Evolutionary conservation across 768 basidiomycete genomes (phyloP).

Genomic region (Serpula lacrymans): DNA sequence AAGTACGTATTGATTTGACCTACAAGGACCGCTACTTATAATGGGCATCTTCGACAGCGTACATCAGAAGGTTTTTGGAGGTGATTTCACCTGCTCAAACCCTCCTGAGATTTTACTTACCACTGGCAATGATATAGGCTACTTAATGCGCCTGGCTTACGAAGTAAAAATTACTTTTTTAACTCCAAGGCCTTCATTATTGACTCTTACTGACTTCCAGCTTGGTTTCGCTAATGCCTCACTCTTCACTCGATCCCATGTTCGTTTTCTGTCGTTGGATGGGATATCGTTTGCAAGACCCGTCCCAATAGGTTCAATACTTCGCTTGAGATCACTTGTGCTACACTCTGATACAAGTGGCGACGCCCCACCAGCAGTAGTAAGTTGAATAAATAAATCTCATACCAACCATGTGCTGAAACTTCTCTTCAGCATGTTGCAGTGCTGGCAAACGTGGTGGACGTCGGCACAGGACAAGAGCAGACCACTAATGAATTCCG

Average conservation of each 20-base stretch:
- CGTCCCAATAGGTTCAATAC: constrained; percentile 81
- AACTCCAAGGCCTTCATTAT: background rate
- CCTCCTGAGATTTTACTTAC: background rate
- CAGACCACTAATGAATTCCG: constrained; percentile 73
- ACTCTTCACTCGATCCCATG: constrained; percentile 61
- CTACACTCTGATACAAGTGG: constrained; percentile 45
- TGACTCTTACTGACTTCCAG: constrained; percentile 27
- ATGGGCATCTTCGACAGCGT: constrained; percentile 39
- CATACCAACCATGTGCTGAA: background rate
- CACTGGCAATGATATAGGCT: constrained; percentile 25
- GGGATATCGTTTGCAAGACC: constrained; percentile 76
- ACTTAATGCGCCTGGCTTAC: constrained; percentile 66
- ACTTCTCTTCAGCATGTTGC: constrained; percentile 53
- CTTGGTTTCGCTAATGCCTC: constrained; percentile 72
- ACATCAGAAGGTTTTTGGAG: constrained; percentile 83
- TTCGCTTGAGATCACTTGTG: constrained; percentile 68
- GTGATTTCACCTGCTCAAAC: constrained; percentile 26
- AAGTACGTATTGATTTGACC: constrained; percentile 47
- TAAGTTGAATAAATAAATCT: constrained; percentile 41
- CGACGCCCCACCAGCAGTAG: constrained; percentile 46
- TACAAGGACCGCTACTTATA: background rate
- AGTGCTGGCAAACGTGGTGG: constrained; percentile 69
- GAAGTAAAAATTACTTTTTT: constrained; percentile 42
- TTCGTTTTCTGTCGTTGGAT: constrained; percentile 76
- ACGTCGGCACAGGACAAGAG: constrained; percentile 61